Conservation (phyloP, 1,139 yeast species). For the Candida albicans region DNA sequence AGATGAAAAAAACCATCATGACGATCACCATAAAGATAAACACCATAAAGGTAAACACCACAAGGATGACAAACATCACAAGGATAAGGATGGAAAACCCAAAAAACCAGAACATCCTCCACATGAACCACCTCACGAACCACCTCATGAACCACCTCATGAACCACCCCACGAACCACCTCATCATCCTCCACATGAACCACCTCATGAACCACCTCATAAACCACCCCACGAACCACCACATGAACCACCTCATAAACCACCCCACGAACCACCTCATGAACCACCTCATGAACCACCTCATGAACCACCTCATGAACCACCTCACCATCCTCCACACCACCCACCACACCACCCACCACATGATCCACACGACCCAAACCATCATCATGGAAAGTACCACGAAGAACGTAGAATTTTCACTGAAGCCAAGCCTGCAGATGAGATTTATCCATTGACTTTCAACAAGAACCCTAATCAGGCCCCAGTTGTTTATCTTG, state of each 20-base stretch:
- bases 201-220: slow-evolving; percentile 6
- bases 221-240: slow-evolving; percentile 6
- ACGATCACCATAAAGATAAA: not conserved
- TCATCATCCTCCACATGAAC: slow-evolving; percentile 3
- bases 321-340: slow-evolving; percentile 5
- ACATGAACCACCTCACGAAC: slow-evolving; percentile 1
- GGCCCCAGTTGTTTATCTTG: slow-evolving; percentile 44
- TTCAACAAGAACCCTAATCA: slow-evolving; percentile 18
- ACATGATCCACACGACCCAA: slow-evolving; percentile 4
- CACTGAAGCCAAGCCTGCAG: slow-evolving; percentile 29
- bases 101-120: slow-evolving; percentile 3
- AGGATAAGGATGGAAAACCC: slow-evolving; percentile 4
- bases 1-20: not conserved
- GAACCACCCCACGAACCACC: slow-evolving; percentile 6
- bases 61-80: slow-evolving; percentile 2
- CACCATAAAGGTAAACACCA: not conserved
- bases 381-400: slow-evolving; percentile 1
- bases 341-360: slow-evolving; percentile 2
- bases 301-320: slow-evolving; percentile 3
- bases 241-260: not conserved
- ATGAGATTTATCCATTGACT: slow-evolving; percentile 32
- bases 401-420: slow-evolving; percentile 18
- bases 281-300: slow-evolving; percentile 6
- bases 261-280: slow-evolving; percentile 5
- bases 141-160: slow-evolving; percentile 4